phyloP scores from a whole-genome alignment of 805 yeast genomes.

The Candida peoriensis region DNA sequence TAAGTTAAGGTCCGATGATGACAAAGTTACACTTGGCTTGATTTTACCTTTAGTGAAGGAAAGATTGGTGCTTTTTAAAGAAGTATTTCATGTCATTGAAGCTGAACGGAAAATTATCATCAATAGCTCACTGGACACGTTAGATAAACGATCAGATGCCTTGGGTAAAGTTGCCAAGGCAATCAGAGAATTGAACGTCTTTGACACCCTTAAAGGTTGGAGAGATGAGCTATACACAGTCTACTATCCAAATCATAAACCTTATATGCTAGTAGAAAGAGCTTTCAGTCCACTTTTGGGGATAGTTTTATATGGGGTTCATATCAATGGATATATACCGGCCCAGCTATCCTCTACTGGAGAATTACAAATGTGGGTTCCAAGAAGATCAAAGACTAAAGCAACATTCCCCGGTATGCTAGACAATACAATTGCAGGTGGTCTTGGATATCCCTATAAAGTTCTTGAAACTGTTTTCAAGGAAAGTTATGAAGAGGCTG shows the following conservation, averaged over 20 bases:
- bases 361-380: slow-evolving; percentile 68
- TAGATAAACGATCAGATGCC: slow-evolving; percentile 35
- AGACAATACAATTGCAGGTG: slow-evolving; percentile 96
- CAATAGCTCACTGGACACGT: slow-evolving; percentile 26
- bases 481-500: slow-evolving; percentile 91
- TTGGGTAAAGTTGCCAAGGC: slow-evolving; percentile 38
- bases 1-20: slow-evolving; percentile 15
- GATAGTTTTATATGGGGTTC: slow-evolving; percentile 85
- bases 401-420: slow-evolving; percentile 87
- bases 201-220: slow-evolving; percentile 64
- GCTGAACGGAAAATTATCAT: slow-evolving; percentile 24
- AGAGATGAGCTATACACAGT: slow-evolving; percentile 77
- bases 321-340: slow-evolving; percentile 72
- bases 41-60: slow-evolving; percentile 11
- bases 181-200: slow-evolving; percentile 32
- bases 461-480: slow-evolving; percentile 72
- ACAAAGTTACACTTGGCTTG: slow-evolving; percentile 11
- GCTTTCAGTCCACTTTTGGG: slow-evolving; percentile 80
- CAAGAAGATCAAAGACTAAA: slow-evolving; percentile 71
- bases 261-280: slow-evolving; percentile 73
- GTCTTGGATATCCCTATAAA: slow-evolving; percentile 78
- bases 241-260: slow-evolving; percentile 46
- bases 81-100: slow-evolving; percentile 23
- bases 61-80: slow-evolving; percentile 5
- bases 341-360: slow-evolving; percentile 34